Percentiles rank a stretch among this genome's conserved stretches.
Evolutionary conservation across 148 eudicot genomes (phyloP).

Genomic region (Euryodendron excelsum): DNA sequence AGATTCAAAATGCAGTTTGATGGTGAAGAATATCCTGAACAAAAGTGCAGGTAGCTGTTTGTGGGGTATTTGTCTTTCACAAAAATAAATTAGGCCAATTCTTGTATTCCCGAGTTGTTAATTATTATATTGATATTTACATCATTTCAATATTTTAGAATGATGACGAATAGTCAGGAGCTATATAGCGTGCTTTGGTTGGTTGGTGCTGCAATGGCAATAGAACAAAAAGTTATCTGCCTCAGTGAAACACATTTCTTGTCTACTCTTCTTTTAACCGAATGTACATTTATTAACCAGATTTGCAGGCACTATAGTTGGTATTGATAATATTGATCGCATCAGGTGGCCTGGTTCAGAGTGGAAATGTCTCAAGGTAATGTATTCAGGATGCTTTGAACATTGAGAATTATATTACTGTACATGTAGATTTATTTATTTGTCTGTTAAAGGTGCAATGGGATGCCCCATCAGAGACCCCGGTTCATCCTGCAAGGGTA

Average conservation of each 20-base stretch:
- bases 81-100: background rate
- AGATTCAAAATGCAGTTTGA: slow-evolving; percentile 19
- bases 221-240: background rate
- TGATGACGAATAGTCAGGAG: background rate
- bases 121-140: background rate
- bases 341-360: slow-evolving; percentile 24
- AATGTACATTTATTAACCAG: slow-evolving; percentile 9
- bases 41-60: slow-evolving; percentile 5
- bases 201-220: background rate
- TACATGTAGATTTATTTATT: background rate
- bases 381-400: background rate
- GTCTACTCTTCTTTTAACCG: background rate
- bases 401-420: background rate
- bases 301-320: slow-evolving; percentile 19
- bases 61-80: background rate
- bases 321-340: slow-evolving; percentile 15
- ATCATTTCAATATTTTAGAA: background rate
- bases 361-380: slow-evolving; percentile 28
- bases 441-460: slow-evolving; percentile 14
- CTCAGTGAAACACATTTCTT: background rate
- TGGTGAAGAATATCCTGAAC: slow-evolving; percentile 11
- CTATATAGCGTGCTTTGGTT: background rate
- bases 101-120: background rate
- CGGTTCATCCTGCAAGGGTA: slow-evolving; percentile 11
- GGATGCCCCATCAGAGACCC: background rate